Percentiles rank a stretch among this genome's conserved stretches.
Evolutionary conservation across 495 filamentous ascomycete genomes (phyloP).

Genomic region (Amorphotheca resinae): DNA sequence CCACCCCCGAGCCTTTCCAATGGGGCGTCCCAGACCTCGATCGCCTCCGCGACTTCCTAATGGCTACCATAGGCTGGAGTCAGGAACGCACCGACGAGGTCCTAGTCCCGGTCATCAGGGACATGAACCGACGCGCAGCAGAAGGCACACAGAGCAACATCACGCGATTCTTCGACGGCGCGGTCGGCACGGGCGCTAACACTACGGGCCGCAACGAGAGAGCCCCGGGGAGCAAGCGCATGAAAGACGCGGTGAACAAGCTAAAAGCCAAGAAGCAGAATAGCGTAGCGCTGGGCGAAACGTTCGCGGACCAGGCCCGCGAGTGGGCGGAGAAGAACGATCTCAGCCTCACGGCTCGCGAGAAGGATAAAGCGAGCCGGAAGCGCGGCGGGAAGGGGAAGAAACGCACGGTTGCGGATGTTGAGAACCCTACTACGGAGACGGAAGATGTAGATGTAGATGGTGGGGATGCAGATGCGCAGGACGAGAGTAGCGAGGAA

Average conservation of each 20-base stretch:
- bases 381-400: conserved; percentile 12
- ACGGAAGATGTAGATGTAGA: conserved; percentile 17
- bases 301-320: conserved; percentile 16
- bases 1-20: conserved; percentile 63
- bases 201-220: conserved; percentile 29
- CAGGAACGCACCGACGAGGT: conserved; percentile 88
- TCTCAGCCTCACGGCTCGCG: conserved; percentile 8
- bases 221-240: conserved; percentile 54
- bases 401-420: conserved; percentile 10
- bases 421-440: conserved; percentile 12
- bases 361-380: conserved; percentile 12
- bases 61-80: conserved; percentile 88
- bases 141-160: conserved; percentile 96
- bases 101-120: conserved; percentile 81
- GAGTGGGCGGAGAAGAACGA: conserved; percentile 20
- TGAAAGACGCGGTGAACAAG: conserved; percentile 68
- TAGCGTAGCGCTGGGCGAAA: conserved; percentile 12
- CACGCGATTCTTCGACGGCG: conserved; percentile 67
- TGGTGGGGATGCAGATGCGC: conserved; percentile 1
- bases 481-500: conserved; percentile 15
- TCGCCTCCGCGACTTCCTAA: conserved; percentile 70
- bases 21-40: conserved; percentile 95
- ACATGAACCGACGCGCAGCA: conserved; percentile 76
- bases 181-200: conserved; percentile 37
- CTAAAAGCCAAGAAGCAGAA: conserved; percentile 33